Evolutionary conservation across 768 basidiomycete species (phyloP).

Genomic region (Rickenella mellea): DNA sequence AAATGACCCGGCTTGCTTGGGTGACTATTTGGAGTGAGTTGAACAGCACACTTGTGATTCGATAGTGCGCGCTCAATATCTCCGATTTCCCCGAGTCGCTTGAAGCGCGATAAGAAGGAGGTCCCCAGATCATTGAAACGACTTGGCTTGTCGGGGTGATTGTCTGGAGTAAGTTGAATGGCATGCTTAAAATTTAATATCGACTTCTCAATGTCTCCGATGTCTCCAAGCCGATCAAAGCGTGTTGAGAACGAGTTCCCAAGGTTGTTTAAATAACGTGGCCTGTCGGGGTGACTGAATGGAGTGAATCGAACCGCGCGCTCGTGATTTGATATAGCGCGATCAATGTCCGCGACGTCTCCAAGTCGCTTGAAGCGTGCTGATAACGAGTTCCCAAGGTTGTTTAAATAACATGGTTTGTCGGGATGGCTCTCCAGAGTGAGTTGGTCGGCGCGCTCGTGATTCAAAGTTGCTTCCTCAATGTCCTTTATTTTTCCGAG

Average conservation of each 20-base stretch:
- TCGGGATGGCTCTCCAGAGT: neutral
- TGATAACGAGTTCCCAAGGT: neutral
- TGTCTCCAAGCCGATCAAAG: slow-evolving; percentile 6
- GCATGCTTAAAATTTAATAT: neutral
- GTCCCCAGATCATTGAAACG: slow-evolving; percentile 5
- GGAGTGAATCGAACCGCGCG: slow-evolving; percentile 3
- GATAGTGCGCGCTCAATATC: slow-evolving; percentile 6
- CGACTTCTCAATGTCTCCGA: slow-evolving; percentile 3
- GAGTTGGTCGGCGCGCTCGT: neutral
- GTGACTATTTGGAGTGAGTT: slow-evolving; percentile 4
- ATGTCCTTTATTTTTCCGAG: neutral
- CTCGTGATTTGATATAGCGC: neutral
- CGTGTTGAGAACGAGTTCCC: slow-evolving; percentile 3
- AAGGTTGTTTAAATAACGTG: slow-evolving; percentile 6
- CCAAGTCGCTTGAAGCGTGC: neutral
- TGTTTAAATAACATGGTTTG: neutral
- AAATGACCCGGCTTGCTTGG: neutral
- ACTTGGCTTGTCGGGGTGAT: slow-evolving; percentile 6
- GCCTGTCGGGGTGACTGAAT: slow-evolving; percentile 5
- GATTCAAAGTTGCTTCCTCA: neutral
- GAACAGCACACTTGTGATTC: slow-evolving; percentile 2
- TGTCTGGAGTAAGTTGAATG: slow-evolving; percentile 4
- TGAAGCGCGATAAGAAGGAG: slow-evolving; percentile 3
- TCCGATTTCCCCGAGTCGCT: slow-evolving; percentile 1
- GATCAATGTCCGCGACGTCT: neutral